phyloP scores from a whole-genome alignment of 1,284 basidiomycete species.

The Xerocomus nothofagi region DNA sequence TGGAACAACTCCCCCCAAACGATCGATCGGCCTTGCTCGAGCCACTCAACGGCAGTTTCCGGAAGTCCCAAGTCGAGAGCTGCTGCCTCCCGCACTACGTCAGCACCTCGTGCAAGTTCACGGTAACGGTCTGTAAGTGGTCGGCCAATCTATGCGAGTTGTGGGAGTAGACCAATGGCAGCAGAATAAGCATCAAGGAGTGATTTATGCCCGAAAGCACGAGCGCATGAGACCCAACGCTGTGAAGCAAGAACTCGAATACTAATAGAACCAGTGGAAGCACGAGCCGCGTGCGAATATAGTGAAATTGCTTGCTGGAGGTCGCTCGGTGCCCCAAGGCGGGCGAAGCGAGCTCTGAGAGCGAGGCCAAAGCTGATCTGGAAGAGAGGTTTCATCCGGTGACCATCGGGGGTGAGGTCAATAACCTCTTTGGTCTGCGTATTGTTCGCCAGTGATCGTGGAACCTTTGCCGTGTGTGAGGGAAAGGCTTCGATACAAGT shows the following conservation, averaged over 20 bases:
- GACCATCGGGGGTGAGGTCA: too few species aligned
- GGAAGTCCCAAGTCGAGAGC: too few species aligned
- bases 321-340: too few species aligned
- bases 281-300: neutral
- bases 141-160: slow-evolving; percentile 1
- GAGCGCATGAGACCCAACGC: neutral
- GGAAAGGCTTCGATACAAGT: too few species aligned
- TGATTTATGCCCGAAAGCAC: neutral
- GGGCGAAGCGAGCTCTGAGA: too few species aligned
- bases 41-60: neutral
- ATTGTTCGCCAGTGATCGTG: too few species aligned
- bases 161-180: slow-evolving; percentile 1
- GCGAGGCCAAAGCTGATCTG: neutral
- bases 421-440: too few species aligned
- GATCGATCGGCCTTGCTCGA: neutral
- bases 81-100: neutral
- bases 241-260: neutral
- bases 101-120: neutral
- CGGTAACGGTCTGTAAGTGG: neutral
- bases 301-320: too few species aligned
- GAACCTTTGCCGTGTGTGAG: too few species aligned
- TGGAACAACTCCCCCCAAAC: too few species aligned
- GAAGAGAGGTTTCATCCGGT: too few species aligned
- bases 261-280: neutral
- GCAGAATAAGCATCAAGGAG: slow-evolving; percentile 1